A percentile compares a stretch with the other conserved stretches of the same genome.
phyloP scores from a whole-genome alignment of 2,329 filamentous ascomycete genomes.

The Aspergillus pseudoterreus region DNA sequence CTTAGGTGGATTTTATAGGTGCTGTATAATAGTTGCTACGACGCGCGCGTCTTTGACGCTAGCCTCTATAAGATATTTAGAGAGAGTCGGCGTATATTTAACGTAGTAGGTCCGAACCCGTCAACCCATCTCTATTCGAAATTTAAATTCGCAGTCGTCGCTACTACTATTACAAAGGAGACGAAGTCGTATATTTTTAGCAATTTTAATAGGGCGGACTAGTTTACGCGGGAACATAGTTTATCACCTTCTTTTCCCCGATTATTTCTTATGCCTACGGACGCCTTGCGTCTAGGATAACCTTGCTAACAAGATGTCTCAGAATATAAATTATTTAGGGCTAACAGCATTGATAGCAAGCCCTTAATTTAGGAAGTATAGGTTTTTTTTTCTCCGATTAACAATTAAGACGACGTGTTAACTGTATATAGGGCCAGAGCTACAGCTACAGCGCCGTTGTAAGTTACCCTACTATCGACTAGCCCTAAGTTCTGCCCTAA shows the following conservation, averaged over 20 bases:
- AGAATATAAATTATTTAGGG: slow-evolving; percentile 16
- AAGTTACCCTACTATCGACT: background rate
- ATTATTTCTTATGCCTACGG: background rate
- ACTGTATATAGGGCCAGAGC: slow-evolving; percentile 13
- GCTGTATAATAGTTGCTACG: slow-evolving; percentile 19
- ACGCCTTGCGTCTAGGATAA: background rate
- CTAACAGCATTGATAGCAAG: slow-evolving; percentile 3
- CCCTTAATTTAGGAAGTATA: slow-evolving; percentile 15
- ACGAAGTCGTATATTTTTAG: slow-evolving; percentile 17
- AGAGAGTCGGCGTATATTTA: slow-evolving; percentile 14
- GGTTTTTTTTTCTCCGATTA: background rate
- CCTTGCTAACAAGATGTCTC: background rate
- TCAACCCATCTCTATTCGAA: background rate
- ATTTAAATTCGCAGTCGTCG: slow-evolving; percentile 15
- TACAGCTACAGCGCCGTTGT: slow-evolving; percentile 18
- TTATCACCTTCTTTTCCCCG: background rate
- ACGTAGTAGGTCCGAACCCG: background rate
- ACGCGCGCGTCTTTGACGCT: slow-evolving; percentile 15
- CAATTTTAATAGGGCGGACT: slow-evolving; percentile 16
- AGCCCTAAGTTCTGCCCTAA: background rate
- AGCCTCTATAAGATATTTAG: slow-evolving; percentile 15
- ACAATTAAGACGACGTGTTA: background rate
- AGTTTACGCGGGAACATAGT: slow-evolving; percentile 5
- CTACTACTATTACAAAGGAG: slow-evolving; percentile 17
- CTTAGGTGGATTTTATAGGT: slow-evolving; percentile 15